These are phyloP conservation scores for Candida sp. DNA, from an alignment of 1,139 yeast genomes.

Conservation along the genomic window DNA sequence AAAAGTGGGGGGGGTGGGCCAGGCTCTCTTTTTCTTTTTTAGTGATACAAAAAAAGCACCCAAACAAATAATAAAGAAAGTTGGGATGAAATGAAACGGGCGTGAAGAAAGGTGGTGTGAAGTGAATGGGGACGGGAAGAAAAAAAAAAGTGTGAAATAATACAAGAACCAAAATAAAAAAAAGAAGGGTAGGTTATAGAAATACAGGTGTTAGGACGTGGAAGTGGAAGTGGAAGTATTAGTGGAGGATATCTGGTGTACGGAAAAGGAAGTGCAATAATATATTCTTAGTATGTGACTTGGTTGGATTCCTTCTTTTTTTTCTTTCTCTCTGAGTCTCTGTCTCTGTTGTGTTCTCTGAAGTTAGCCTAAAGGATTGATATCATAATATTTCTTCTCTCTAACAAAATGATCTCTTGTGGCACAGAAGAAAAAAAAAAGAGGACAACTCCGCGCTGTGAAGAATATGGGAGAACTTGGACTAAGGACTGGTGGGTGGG, in stretches of 20 bases:
- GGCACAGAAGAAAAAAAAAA: neutral
- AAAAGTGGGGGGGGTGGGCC: conserved; percentile 1
- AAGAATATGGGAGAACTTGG: too few relatives aligned
- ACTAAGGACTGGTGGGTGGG: too few relatives aligned
- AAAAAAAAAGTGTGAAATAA: neutral
- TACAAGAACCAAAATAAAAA: neutral
- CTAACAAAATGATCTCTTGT: neutral
- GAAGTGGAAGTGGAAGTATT: neutral
- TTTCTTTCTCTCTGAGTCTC: neutral
- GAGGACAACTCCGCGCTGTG: neutral
- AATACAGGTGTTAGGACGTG: neutral
- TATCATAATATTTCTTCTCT: neutral
- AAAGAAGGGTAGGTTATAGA: neutral
- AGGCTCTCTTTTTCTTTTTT: neutral
- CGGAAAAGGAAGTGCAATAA: neutral
- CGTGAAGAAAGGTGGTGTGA: neutral
- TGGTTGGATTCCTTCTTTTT: neutral
- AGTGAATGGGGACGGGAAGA: neutral
- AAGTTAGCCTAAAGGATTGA: neutral
- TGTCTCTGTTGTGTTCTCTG: neutral
- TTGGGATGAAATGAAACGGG: neutral
- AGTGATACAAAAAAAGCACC: neutral
- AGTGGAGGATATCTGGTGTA: neutral
- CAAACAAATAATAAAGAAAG: neutral
- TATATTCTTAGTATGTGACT: too few relatives aligned